Percentiles rank a stretch among this genome's conserved stretches.
These are phyloP conservation scores for Fraxinus paxiana DNA, from an alignment of 305 asterid species.

Conservation along the genomic window DNA sequence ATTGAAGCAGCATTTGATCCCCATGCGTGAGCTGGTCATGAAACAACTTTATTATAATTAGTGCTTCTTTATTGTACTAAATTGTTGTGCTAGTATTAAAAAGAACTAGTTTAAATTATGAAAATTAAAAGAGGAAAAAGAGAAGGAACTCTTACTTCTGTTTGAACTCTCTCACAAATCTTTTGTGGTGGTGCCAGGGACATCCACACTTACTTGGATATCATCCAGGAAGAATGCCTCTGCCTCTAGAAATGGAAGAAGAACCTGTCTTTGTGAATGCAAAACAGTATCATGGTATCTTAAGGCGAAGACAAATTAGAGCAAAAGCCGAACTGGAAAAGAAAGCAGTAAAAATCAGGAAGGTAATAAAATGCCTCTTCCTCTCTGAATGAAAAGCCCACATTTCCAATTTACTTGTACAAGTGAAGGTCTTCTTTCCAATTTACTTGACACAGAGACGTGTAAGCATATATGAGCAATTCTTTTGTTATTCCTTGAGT, in stretches of 20 bases:
- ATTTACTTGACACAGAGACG: neutral
- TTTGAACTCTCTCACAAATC: neutral
- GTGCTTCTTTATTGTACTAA: neutral
- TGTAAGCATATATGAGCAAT: neutral
- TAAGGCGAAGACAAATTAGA: slow-evolving; percentile 68
- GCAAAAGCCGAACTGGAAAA: slow-evolving; percentile 77
- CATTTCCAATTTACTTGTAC: neutral
- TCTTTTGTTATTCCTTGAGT: neutral
- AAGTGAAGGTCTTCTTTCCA: neutral
- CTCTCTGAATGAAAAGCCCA: neutral
- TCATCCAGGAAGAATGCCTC: slow-evolving; percentile 65
- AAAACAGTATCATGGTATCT: slow-evolving; percentile 70
- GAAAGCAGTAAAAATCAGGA: slow-evolving; percentile 52
- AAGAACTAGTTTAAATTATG: neutral
- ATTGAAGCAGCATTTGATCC: neutral
- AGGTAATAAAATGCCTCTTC: slow-evolving; percentile 35
- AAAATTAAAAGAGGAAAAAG: neutral
- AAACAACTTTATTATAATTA: neutral
- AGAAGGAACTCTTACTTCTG: neutral
- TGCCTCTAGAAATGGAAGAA: slow-evolving; percentile 76
- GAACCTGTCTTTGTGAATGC: slow-evolving; percentile 80
- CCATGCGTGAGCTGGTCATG: neutral
- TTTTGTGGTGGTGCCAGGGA: slow-evolving; percentile 36
- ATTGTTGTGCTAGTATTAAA: neutral
- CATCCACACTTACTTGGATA: slow-evolving; percentile 58